Conservation (phyloP, 148 eudicot genomes). For the Vaccinium myrtillus region DNA sequence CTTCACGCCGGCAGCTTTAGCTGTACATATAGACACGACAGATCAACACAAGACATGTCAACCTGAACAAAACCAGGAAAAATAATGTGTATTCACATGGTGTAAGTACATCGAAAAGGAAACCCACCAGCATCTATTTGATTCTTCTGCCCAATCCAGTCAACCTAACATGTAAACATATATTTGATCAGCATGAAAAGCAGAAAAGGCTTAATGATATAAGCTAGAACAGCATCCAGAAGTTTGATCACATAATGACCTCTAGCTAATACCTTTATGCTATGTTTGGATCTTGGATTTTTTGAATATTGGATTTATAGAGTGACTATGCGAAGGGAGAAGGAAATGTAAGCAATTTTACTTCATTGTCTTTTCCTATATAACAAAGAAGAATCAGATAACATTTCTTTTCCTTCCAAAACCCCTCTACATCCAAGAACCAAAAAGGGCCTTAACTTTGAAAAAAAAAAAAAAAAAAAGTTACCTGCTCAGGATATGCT, state of each 20-base stretch:
- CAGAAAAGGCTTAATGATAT: neutral
- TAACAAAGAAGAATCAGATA: neutral
- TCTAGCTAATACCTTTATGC: neutral
- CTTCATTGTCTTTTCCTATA: neutral
- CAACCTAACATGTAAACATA: conserved; percentile 53
- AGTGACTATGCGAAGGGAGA: neutral
- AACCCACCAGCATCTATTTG: conserved; percentile 90
- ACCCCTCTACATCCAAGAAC: neutral
- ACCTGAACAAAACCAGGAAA: neutral
- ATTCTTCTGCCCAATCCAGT: conserved; percentile 98
- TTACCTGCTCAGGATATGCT: conserved; percentile 81
- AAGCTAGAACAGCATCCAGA: neutral
- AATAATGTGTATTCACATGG: neutral
- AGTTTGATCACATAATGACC: neutral
- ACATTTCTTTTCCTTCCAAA: neutral
- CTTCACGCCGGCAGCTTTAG: conserved; percentile 98
- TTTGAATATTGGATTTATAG: neutral
- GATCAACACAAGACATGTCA: conserved; percentile 13
- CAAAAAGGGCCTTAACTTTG: neutral
- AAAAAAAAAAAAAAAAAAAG: neutral
- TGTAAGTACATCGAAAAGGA: neutral
- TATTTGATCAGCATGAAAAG: neutral
- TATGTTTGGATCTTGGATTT: neutral
- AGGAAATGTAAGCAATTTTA: neutral
- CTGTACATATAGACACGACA: conserved; percentile 36